These are phyloP conservation scores for Limonomyces culmigenus DNA, from an alignment of 1,284 basidiomycete genomes.

Conservation along the genomic window DNA sequence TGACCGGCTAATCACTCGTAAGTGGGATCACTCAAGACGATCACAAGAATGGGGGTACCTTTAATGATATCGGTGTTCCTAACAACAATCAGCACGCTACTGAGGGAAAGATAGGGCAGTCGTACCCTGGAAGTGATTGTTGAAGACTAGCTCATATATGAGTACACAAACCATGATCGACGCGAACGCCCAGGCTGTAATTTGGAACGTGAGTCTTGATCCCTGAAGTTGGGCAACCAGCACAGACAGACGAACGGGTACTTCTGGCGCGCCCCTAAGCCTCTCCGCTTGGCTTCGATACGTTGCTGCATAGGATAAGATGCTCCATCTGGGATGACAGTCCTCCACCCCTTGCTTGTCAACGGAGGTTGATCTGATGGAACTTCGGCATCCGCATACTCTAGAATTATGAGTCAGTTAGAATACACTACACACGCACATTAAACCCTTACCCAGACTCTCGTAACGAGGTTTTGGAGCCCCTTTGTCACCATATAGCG, in stretches of 20 bases:
- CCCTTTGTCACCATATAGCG: too few relatives aligned
- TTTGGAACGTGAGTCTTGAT: neutral
- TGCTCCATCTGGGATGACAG: slow-evolving; percentile 11
- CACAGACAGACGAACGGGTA: slow-evolving; percentile 55
- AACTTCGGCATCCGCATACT: too few relatives aligned
- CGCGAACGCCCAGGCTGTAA: slow-evolving; percentile 43
- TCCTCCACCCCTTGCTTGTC: too few relatives aligned
- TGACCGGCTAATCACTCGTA: slow-evolving; percentile 32
- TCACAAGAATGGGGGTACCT: slow-evolving; percentile 26
- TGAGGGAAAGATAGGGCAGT: too few relatives aligned
- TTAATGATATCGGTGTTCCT: slow-evolving; percentile 68
- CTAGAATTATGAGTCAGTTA: too few relatives aligned
- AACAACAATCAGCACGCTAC: too few relatives aligned
- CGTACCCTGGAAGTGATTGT: too few relatives aligned
- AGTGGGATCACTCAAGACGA: neutral
- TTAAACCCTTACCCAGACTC: too few relatives aligned
- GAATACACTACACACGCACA: too few relatives aligned
- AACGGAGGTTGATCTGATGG: too few relatives aligned
- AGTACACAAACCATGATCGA: slow-evolving; percentile 54
- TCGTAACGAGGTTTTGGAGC: too few relatives aligned
- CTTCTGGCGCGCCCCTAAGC: slow-evolving; percentile 68
- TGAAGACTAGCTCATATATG: slow-evolving; percentile 67
- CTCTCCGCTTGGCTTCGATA: slow-evolving; percentile 72
- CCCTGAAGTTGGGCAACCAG: slow-evolving; percentile 12
- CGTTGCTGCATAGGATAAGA: slow-evolving; percentile 62